Evolutionary conservation across 1,284 basidiomycete genomes (phyloP), one percentile per base, ranked within the genome.

Genomic region (Austroboletus novae-zelandiae): DNA sequence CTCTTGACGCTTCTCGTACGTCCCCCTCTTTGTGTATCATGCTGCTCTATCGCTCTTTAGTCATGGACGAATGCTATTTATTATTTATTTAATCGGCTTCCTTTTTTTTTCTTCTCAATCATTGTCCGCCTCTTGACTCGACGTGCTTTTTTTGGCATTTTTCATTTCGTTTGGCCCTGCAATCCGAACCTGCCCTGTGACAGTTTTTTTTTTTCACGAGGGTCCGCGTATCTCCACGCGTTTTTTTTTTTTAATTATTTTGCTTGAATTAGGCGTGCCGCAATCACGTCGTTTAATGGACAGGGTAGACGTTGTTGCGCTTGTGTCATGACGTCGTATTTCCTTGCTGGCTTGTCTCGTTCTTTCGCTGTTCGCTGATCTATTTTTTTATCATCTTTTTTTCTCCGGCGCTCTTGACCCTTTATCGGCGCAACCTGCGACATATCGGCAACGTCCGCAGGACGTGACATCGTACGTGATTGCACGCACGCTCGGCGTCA

Each of bases 401-500:
- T 23, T 23, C 5, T 23, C 20, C 20, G 20, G 5, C 20, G 20
- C 20, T 23, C 20, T 23, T 23, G 20, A 11, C 18, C 10, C 18
- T 14, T 11, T 39, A 9, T 9, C 18, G 5, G 10, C 35, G 20
- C 35, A 9, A 17, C 8, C 8, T 37, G 36, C 17, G 4, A 37
- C 32, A 11, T 30, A 11, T 23, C 30, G 17, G n/a, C 17, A 18
- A 45, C 41, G n/a, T 5, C 43, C 18, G 6, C 58, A 91, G 88
- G 88, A 91, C 64, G 80, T 91, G 48, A 74, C 80, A 8, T 86
- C 89, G n/a, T 91, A 91, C 59, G 80, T 82, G 48, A 85, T 91
- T 60, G 89, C 85, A n/a, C 83, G 88, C 52, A 90, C 87, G 6
- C 75, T 91, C 41, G 89, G 88, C 27, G 78, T 89, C 52, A 77